Conservation (phyloP, 139 green algal genomes). For the Closterium sp. region DNA sequence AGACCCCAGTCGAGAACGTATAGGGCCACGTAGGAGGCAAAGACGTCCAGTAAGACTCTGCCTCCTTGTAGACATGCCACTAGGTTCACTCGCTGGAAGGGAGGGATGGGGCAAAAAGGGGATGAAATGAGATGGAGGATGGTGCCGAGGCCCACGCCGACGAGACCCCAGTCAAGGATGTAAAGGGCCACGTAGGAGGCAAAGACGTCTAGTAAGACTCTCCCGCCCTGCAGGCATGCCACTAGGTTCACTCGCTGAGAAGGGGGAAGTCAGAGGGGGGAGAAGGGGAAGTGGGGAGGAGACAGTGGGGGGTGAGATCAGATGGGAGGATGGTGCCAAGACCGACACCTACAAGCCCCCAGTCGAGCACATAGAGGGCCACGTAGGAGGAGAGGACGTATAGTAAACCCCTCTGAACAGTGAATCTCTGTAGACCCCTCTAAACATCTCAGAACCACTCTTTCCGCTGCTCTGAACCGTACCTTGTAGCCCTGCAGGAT, state of each 20-base stretch:
- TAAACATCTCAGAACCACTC: neutral
- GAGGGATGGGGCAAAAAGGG: no score
- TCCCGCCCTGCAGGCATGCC: constrained; percentile 53
- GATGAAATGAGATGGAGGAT: neutral
- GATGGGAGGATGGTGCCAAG: no score
- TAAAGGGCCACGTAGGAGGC: constrained; percentile 37
- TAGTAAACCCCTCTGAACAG: no score
- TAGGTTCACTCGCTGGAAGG: constrained; percentile 39
- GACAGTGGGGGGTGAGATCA: no score
- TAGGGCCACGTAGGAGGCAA: constrained; percentile 31
- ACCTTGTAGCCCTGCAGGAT: constrained; percentile 63
- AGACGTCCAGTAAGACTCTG: constrained; percentile 57
- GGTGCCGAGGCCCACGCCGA: constrained; percentile 26
- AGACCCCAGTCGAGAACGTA: constrained; percentile 32
- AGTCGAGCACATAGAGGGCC: no score
- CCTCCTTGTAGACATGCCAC: constrained; percentile 56
- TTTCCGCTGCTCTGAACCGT: no score
- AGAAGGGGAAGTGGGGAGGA: neutral
- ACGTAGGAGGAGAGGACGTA: no score
- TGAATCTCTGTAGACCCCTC: no score
- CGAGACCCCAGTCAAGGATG: constrained; percentile 30
- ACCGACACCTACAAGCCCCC: no score
- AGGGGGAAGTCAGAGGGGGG: neutral
- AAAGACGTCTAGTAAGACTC: constrained; percentile 56
- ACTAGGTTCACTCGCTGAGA: constrained; percentile 47